Evolutionary conservation across 2,329 filamentous ascomycete genomes (phyloP).

Genomic region (Zasmidium citrigriseum): DNA sequence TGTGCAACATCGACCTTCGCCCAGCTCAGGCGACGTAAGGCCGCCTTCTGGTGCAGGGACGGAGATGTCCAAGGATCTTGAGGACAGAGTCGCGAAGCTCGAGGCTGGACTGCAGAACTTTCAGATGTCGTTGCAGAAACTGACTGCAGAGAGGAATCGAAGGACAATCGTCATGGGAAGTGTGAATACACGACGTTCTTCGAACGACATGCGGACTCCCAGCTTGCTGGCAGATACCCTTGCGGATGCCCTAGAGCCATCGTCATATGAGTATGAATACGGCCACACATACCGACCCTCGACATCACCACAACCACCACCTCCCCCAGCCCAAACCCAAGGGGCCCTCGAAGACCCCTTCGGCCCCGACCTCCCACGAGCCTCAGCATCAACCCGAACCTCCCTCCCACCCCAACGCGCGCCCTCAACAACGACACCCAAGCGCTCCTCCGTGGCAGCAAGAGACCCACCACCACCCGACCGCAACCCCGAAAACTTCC

Average conservation of each 20-base stretch:
- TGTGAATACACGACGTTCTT: constrained; percentile 18
- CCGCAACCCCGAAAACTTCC: constrained; percentile 4
- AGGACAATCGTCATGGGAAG: constrained; percentile 32
- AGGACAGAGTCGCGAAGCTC: constrained; percentile 37
- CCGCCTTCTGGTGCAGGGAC: constrained; percentile 18
- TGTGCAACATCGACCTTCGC: constrained; percentile 7
- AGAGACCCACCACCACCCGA: constrained; percentile 2
- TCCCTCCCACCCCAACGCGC: neutral
- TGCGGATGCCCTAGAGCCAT: constrained; percentile 18
- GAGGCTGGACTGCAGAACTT: constrained; percentile 36
- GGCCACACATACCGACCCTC: constrained; percentile 22
- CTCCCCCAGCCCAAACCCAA: constrained; percentile 11
- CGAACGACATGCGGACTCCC: constrained; percentile 29
- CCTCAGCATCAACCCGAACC: neutral
- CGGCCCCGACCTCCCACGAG: constrained; percentile 8
- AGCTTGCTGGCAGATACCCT: constrained; percentile 38
- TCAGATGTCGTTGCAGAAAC: constrained; percentile 33
- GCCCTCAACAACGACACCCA: constrained; percentile 6
- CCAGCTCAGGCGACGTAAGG: constrained; percentile 11
- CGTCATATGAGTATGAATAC: constrained; percentile 26
- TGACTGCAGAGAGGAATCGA: constrained; percentile 34
- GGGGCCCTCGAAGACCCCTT: constrained; percentile 16
- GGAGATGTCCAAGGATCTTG: constrained; percentile 32
- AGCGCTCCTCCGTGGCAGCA: neutral
- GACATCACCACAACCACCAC: constrained; percentile 24